phyloP scores from a whole-genome alignment of 352 stramenopile genomes.

The Phytophthora europaea region DNA sequence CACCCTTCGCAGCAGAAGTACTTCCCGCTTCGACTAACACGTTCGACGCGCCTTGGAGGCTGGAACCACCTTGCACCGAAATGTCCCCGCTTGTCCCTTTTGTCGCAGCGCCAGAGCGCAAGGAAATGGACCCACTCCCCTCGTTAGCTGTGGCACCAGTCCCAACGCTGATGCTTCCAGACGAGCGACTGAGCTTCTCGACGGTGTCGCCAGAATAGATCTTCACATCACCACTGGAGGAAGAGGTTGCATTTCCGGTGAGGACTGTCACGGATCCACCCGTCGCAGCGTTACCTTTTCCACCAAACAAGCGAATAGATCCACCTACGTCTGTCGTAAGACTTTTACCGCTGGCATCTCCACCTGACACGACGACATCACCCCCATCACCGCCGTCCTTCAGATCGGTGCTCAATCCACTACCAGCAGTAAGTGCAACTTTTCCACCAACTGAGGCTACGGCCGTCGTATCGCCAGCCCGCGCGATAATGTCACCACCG shows the following conservation, averaged over 20 bases:
- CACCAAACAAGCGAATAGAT: conserved; percentile 55
- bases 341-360: conserved; percentile 61
- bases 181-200: conserved; percentile 46
- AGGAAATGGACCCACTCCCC: conserved; percentile 49
- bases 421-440: conserved; percentile 55
- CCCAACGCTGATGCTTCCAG: conserved; percentile 56
- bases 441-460: conserved; percentile 54
- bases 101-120: conserved; percentile 52
- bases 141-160: conserved; percentile 56
- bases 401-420: conserved; percentile 50
- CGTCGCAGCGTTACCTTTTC: conserved; percentile 59
- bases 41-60: conserved; percentile 55
- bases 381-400: conserved; percentile 78
- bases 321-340: conserved; percentile 55
- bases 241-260: conserved; percentile 64
- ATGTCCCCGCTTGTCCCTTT: conserved; percentile 70
- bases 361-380: conserved; percentile 72
- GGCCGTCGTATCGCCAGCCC: conserved; percentile 70
- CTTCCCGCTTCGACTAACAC: conserved; percentile 61
- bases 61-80: conserved; percentile 54
- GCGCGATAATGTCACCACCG: conserved; percentile 73
- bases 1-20: conserved; percentile 57
- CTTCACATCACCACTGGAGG: conserved; percentile 70
- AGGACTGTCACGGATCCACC: conserved; percentile 62
- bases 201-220: conserved; percentile 62